Conservation (phyloP, 202 grass and related monocot species). For the Digitaria exilis region DNA sequence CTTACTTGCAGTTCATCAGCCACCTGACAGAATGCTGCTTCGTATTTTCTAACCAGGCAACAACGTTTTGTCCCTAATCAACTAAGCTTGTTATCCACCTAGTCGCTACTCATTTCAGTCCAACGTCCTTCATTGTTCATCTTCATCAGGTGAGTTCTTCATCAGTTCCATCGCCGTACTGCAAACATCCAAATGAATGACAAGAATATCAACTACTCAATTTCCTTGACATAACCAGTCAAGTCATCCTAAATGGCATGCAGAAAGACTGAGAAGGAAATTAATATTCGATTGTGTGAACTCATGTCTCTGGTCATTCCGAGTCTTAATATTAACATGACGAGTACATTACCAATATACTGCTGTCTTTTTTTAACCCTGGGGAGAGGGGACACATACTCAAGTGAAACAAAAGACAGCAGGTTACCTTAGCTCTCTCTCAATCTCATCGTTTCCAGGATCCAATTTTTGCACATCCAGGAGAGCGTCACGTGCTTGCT, state of each 20-base stretch:
- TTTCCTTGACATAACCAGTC: too few relatives aligned
- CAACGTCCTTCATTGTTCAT: slow-evolving; percentile 13
- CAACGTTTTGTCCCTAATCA: neutral
- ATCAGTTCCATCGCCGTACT: slow-evolving; percentile 40
- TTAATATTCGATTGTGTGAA: neutral
- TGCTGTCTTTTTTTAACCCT: neutral
- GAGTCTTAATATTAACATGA: neutral
- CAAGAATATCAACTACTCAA: neutral
- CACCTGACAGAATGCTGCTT: neutral
- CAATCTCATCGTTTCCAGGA: slow-evolving; percentile 28
- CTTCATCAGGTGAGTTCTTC: slow-evolving; percentile 11
- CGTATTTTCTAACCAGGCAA: neutral
- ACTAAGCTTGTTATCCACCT: neutral
- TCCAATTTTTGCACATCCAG: slow-evolving; percentile 31
- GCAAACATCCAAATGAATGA: neutral
- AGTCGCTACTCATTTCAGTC: neutral
- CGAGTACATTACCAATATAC: neutral
- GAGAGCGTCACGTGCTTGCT: slow-evolving; percentile 44
- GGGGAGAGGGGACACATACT: neutral
- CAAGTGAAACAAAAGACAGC: neutral
- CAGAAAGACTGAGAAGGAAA: neutral
- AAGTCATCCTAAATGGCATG: neutral
- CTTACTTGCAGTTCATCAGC: neutral
- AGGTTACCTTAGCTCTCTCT: slow-evolving; percentile 36
- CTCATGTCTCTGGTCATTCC: neutral